Evolutionary conservation across 2,329 filamentous ascomycete species (phyloP), one percentile per base, ranked within the genome.

Genomic region (Botryotinia convoluta): DNA sequence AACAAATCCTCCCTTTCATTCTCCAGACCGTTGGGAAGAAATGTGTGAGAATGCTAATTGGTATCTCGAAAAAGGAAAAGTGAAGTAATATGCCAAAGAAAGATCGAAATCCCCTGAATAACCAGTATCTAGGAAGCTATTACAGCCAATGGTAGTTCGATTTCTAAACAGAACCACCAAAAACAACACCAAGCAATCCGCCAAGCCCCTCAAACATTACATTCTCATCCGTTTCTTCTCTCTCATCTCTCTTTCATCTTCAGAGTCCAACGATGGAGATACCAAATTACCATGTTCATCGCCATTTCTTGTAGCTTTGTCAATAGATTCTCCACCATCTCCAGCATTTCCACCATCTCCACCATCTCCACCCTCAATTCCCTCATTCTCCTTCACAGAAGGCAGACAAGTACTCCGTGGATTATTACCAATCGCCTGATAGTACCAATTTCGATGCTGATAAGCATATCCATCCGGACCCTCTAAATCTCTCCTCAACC

Each of bases 391-490:
- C 5, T 29, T 6, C 7, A 2, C 18, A 32, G 18, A 5, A 29
- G 35, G 9, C 5, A 20, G 5, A 68, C 29, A 1, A 14, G 14
- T 37, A 32, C 67, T 69, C 20, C 16, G 22, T 2, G 22, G 39
- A 35, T 61, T 69, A 14, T 69, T 69, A 0, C 67, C 67, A 69
- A 69, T 69, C 2, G 37, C 51, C n/a, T 69, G n/a, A 61, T 51
- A 69, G 10, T 44, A 61, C 67, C 54, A 69, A 7, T 20, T n/a
- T 2, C 3, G n/a, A 61, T 44, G 32, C 10, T 26, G 54, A n/a
- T 69, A 61, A 9, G 20, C 22, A n/a, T 26, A 61, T 1, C 67
- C 67, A n/a, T 35, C 16, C 0, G 20, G 39, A 5, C 51, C 67
- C 54, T 69, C 67, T 22, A 69, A 6, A 10, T n/a, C 39, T 8